These are phyloP conservation scores for Populus simonii DNA, from an alignment of 345 rosid genomes.

Conservation along the genomic window DNA sequence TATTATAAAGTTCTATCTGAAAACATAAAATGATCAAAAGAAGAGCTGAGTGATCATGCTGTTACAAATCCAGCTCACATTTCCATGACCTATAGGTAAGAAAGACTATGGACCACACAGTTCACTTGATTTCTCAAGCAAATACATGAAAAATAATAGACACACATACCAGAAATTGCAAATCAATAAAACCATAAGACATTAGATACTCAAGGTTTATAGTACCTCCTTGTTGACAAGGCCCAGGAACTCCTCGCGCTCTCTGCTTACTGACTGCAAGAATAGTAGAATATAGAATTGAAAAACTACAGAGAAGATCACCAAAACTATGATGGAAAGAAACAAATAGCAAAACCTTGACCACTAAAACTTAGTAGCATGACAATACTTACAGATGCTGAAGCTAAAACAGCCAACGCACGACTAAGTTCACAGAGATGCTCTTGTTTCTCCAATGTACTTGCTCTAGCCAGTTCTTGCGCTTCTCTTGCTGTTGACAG, in stretches of 20 bases:
- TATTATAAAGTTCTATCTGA: conserved; percentile 86
- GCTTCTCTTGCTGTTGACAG: conserved; percentile 61
- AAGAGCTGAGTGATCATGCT: neutral
- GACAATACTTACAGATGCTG: conserved; percentile 72
- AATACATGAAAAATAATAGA: neutral
- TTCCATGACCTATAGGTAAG: neutral
- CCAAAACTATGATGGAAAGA: neutral
- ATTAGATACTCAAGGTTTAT: conserved; percentile 2
- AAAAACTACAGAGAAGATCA: conserved; percentile 1
- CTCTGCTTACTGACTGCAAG: conserved; percentile 77
- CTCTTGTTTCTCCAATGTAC: conserved; percentile 66
- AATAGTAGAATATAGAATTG: conserved; percentile 19
- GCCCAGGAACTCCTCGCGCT: conserved; percentile 83
- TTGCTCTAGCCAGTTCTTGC: conserved; percentile 67
- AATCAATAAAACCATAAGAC: neutral
- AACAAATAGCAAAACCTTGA: neutral
- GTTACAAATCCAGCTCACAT: neutral
- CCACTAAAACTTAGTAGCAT: conserved; percentile 2
- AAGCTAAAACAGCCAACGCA: conserved; percentile 87
- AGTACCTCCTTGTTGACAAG: conserved; percentile 90
- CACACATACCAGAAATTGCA: neutral
- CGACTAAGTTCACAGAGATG: conserved; percentile 78
- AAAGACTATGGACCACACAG: neutral
- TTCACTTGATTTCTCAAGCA: neutral
- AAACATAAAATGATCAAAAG: conserved; percentile 19